These are phyloP conservation scores for Xylaria telfairii DNA, from an alignment of 495 filamentous ascomycete species.

Conservation along the genomic window DNA sequence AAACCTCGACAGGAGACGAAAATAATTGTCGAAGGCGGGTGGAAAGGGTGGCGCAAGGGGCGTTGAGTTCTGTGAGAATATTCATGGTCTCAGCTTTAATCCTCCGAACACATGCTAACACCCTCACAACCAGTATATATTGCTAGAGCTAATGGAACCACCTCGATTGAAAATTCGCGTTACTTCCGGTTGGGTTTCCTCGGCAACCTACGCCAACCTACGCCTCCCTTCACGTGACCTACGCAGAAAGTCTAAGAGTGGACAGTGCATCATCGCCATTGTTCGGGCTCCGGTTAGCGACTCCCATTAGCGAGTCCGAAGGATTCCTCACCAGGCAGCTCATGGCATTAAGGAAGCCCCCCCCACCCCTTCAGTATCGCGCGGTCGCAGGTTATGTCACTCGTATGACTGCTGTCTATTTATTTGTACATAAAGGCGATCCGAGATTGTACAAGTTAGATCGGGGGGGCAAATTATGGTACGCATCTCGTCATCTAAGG, in stretches of 20 bases:
- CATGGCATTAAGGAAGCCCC: not conserved
- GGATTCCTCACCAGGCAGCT: not conserved
- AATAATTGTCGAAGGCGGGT: not conserved
- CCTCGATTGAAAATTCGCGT: not conserved
- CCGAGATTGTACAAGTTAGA: not conserved
- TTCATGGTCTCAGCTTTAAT: not conserved
- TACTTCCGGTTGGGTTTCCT: not conserved
- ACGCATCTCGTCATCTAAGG: not conserved
- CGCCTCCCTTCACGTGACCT: not conserved
- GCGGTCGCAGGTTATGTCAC: not conserved
- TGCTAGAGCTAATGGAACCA: not conserved
- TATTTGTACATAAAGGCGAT: not conserved
- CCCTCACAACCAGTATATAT: not conserved
- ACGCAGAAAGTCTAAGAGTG: not conserved
- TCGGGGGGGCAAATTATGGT: not conserved
- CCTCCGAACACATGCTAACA: no score
- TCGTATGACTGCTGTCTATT: no score
- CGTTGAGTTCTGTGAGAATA: not conserved
- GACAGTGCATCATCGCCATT: not conserved
- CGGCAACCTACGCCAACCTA: not conserved
- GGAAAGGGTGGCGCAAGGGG: not conserved
- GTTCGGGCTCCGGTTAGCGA: not conserved
- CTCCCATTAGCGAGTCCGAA: not conserved
- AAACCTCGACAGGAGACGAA: not conserved
- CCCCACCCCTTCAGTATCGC: not conserved